Evolutionary conservation across 257 asterid genomes (phyloP).

Genomic region (Jasminum sambac): DNA sequence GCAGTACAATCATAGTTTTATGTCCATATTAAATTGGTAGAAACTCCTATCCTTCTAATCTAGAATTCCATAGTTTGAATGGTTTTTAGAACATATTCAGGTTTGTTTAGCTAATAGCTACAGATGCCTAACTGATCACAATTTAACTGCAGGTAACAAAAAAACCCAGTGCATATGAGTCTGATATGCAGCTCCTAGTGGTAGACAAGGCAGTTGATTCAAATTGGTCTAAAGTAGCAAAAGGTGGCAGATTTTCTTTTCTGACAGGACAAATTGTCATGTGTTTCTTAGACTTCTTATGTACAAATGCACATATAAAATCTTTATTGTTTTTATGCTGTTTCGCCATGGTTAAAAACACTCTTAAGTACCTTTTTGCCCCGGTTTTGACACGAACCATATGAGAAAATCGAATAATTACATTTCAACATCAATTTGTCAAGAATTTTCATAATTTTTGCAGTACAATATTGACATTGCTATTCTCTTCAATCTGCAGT

Average conservation of each 20-base stretch:
- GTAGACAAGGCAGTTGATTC: slow-evolving; percentile 60
- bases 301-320: background rate
- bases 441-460: background rate
- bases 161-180: slow-evolving; percentile 21
- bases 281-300: slow-evolving; percentile 2
- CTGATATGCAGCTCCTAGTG: slow-evolving; percentile 29
- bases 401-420: background rate
- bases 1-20: background rate
- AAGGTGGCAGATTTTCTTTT: slow-evolving; percentile 35
- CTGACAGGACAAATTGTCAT: slow-evolving; percentile 48
- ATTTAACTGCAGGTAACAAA: slow-evolving; percentile 29
- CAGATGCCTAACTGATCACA: slow-evolving; percentile 7
- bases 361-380: background rate
- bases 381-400: background rate
- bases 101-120: background rate
- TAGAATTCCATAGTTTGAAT: background rate
- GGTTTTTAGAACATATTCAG: background rate
- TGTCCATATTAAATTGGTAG: background rate
- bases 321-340: background rate
- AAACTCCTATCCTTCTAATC: background rate
- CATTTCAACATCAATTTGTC: background rate
- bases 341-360: background rate
- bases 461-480: background rate
- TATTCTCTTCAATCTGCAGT: background rate
- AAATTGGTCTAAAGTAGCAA: slow-evolving; percentile 42